Base-by-base conservation (phyloP, 202 grass and related monocot species). In the Zoysia matrella region DNA sequence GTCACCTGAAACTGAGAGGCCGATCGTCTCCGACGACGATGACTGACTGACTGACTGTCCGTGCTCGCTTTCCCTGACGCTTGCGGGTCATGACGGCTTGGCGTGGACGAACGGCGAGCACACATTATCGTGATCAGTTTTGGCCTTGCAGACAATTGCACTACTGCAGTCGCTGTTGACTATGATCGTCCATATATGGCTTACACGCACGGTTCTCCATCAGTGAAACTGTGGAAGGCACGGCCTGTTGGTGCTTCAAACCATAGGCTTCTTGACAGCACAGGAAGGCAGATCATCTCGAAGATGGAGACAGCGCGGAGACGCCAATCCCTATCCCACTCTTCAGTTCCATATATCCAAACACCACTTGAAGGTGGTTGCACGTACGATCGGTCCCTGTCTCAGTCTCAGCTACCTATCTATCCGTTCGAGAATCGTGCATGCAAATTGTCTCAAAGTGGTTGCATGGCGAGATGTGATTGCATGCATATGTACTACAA, bases 271-370 rank as follows among this genome's bases (percentile, higher is more conserved):
- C 39, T 65, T 65, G 62, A 1, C 62, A 42, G 12, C 8, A 64
- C 6, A 13, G 42, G 13, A 5, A 7, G 8, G 64, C 61, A 30
- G 60, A 65, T 55, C 40, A 4, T 41, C 60, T 3, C 43, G 18
- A 18, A 64, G 58, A 78, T 11, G 73, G 67, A 12, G 68, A 85
- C 36, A 11, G 43, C 52, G 18, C 65, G 75, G 60, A 50, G 52
- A 74, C 22, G 22, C 22, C 22, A 30, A 30, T 30, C 22, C 22
- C 22, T 30, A 30, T 30, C 22, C 22, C 22, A 30, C 22, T 30
- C 22, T 30, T 30, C 22, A 30, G 22, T 30, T 30, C 22, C 22
- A 30, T 30, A 30, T 30, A 30, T 30, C 22, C 22, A 30, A 30
- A 30, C 22, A 30, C 22, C 72, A 7, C 1, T n/a, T 45, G 60